A percentile compares a stretch with the other conserved stretches of the same genome.
These are phyloP conservation scores for Agaricus sinodeliciosus DNA, from an alignment of 768 basidiomycete genomes.

Conservation along the genomic window DNA sequence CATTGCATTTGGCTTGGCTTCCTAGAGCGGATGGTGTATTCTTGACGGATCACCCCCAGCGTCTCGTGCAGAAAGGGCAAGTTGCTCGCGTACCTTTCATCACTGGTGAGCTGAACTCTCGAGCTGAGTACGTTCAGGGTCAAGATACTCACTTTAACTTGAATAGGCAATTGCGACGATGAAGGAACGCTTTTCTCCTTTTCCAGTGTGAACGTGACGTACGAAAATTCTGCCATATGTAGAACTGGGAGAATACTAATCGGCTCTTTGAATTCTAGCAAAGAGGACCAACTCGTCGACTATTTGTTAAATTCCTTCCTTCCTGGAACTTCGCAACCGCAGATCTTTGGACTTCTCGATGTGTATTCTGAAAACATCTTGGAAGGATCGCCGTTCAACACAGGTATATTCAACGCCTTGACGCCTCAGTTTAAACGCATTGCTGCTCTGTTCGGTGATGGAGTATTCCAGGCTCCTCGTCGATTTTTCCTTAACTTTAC, in stretches of 20 bases:
- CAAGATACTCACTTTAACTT: not conserved
- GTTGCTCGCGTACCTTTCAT: conserved; percentile 45
- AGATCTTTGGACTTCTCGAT: conserved; percentile 22
- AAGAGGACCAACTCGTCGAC: conserved; percentile 15
- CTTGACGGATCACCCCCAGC: conserved; percentile 36
- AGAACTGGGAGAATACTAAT: not conserved
- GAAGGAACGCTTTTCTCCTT: conserved; percentile 53
- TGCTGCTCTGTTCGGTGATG: conserved; percentile 44
- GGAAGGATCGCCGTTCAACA: conserved; percentile 49
- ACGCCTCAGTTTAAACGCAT: conserved; percentile 43
- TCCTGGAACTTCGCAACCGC: conserved; percentile 20
- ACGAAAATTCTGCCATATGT: conserved; percentile 8
- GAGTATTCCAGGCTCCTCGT: conserved; percentile 42
- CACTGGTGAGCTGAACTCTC: conserved; percentile 23
- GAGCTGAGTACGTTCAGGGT: too few species aligned
- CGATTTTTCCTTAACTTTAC: conserved; percentile 35
- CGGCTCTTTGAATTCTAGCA: conserved; percentile 12
- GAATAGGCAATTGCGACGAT: conserved; percentile 48
- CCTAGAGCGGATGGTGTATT: conserved; percentile 46
- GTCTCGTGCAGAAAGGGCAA: conserved; percentile 33
- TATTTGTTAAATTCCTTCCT: conserved; percentile 25
- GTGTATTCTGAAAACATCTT: conserved; percentile 33
- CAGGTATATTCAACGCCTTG: conserved; percentile 34
- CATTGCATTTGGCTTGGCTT: conserved; percentile 38
- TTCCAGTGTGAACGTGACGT: conserved; percentile 44